Base-by-base conservation (phyloP, 768 basidiomycete species). In the Leccinum truebloodii region DNA sequence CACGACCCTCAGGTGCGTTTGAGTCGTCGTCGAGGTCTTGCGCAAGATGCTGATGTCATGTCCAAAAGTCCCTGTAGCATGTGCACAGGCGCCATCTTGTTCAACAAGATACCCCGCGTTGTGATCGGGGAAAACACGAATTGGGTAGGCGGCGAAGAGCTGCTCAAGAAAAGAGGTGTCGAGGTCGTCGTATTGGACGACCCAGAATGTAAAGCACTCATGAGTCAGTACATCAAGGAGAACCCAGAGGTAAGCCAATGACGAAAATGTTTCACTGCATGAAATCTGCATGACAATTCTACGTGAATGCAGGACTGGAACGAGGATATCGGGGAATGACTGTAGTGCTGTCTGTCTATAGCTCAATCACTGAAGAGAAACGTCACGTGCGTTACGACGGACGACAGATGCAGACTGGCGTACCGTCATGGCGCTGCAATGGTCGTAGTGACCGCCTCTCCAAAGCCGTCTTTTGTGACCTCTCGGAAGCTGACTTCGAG, bases 91-190 rank as follows among this genome's bases (percentile, higher is more conserved):
- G 81, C 86, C 1, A 82, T 86, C 26, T 60, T 85, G n/a, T 75
- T 87, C 10, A 87, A 86, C 72, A 81, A 81, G 51, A 87, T 89
- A 44, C 83, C 84, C 5, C 79, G 86, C 6, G 81, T 87, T 8
- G 86, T 89, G 12, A 83, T 89, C 52, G 86, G 86, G 18, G 87
- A 88, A 68, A 86, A 87, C 62, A 51, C 61, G 18, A 88, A 78
- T 39, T 85, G 81, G 64, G 61, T 79, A 16, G 85, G 84, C 9
- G 80, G 77, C 1, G 87, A 88, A 63, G 78, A 81, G 20, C 73
- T 86, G 20, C 76, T 89, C 16, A 77, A 75, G 39, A 70, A 67
- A 14, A 73, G 78, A 20, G 86, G 86, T 3, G 82, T 88, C 20
- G 81, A 89, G 61, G 78, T 85, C 28, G 63, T 80, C 46, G 78